Evolutionary conservation across 1,284 basidiomycete genomes (phyloP).

Genomic region (Amylostereum areolatum): DNA sequence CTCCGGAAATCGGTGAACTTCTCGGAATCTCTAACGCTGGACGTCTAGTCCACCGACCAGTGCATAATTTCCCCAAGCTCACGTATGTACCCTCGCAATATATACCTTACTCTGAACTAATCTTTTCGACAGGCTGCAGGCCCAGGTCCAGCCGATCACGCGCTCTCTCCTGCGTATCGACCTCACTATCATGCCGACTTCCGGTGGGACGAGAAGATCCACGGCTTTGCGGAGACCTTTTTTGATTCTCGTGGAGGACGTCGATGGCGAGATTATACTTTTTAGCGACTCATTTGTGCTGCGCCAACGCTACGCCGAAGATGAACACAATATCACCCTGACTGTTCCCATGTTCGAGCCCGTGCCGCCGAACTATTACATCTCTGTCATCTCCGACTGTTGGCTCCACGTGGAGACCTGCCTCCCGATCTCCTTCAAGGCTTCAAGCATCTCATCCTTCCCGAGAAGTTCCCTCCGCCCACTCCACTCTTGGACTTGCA

Average conservation of each 20-base stretch:
- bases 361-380: conserved; percentile 96
- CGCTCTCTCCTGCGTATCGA: conserved; percentile 1
- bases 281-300: conserved; percentile 94
- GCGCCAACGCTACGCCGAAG: conserved; percentile 88
- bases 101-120: too few species aligned
- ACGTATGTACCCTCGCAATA: conserved; percentile 63
- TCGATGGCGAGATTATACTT: conserved; percentile 93
- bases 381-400: conserved; percentile 90
- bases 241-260: conserved; percentile 93
- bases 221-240: conserved; percentile 86
- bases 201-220: conserved; percentile 94
- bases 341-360: conserved; percentile 97
- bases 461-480: conserved; percentile 93
- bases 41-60: conserved; percentile 87
- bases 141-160: conserved; percentile 61
- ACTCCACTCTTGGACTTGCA: conserved; percentile 94
- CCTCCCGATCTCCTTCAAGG: conserved; percentile 89
- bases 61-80: conserved; percentile 95
- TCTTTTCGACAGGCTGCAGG: conserved; percentile 69
- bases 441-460: conserved; percentile 94
- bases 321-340: too few species aligned
- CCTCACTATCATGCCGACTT: conserved; percentile 80
- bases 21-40: conserved; percentile 93
- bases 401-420: conserved; percentile 96
- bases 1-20: conserved; percentile 88